phyloP scores from a whole-genome alignment of 495 filamentous ascomycete species.

The Neurospora sp. region DNA sequence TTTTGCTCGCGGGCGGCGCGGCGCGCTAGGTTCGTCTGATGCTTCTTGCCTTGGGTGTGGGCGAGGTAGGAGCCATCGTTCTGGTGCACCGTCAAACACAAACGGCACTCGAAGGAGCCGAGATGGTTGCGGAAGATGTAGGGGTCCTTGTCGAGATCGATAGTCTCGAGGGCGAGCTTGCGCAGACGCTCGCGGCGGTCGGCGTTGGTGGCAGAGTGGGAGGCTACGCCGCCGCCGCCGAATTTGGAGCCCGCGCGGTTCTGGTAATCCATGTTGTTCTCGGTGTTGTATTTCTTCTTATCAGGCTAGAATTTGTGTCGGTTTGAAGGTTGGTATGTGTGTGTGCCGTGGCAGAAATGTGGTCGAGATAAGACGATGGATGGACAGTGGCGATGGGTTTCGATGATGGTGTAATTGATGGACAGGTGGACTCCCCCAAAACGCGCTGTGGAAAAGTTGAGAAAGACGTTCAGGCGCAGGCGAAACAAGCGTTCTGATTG shows the following conservation, averaged over 20 bases:
- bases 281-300: not conserved
- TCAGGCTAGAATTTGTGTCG: not conserved
- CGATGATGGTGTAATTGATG: not conserved
- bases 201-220: slow-evolving; percentile 84
- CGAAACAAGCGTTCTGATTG: not conserved
- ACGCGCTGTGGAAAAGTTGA: not conserved
- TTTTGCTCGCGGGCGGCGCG: slow-evolving; percentile 89
- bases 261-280: slow-evolving; percentile 50
- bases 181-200: slow-evolving; percentile 95
- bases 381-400: not conserved
- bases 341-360: not conserved
- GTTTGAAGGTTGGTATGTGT: not conserved
- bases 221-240: slow-evolving; percentile 94
- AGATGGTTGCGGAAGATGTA: slow-evolving; percentile 99
- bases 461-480: not conserved
- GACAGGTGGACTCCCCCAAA: not conserved
- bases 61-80: slow-evolving; percentile 99
- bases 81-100: slow-evolving; percentile 98
- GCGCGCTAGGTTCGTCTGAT: slow-evolving; percentile 97
- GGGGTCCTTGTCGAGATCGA: slow-evolving; percentile 98
- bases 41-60: slow-evolving; percentile 97
- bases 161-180: slow-evolving; percentile 95
- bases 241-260: slow-evolving; percentile 97
- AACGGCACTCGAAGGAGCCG: slow-evolving; percentile 93
- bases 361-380: not conserved